Percentiles rank a stretch among this genome's conserved stretches.
Evolutionary conservation across 306 rosid genomes (phyloP).

Genomic region (Corylus avellana): DNA sequence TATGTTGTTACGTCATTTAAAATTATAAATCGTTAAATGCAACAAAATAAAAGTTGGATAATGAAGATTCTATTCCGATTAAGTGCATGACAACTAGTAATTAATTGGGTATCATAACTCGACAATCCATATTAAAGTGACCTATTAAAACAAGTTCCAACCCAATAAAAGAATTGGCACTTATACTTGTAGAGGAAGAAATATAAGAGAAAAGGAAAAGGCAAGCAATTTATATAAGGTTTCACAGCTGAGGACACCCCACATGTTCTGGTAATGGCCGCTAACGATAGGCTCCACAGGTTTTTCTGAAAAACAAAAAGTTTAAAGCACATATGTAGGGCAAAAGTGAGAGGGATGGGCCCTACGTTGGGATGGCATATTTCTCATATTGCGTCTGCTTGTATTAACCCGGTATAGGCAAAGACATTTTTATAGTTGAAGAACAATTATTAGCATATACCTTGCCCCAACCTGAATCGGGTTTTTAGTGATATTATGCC

Average conservation of each 20-base stretch:
- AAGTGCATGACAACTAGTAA: neutral
- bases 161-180: neutral
- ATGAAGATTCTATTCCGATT: too few species aligned
- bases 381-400: neutral
- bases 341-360: constrained; percentile 3
- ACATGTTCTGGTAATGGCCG: constrained; percentile 17
- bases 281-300: neutral
- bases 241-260: constrained; percentile 26
- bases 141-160: neutral
- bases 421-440: neutral
- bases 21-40: too few species aligned
- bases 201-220: neutral
- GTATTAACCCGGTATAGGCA: constrained; percentile 19
- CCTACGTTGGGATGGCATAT: neutral
- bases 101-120: neutral
- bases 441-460: neutral
- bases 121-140: neutral
- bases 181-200: neutral
- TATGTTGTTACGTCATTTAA: too few species aligned
- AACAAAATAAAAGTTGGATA: too few species aligned
- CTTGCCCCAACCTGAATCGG: neutral
- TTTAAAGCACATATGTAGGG: neutral
- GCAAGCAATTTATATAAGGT: neutral
- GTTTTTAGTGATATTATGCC: neutral
- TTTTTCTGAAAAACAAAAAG: neutral